Base-by-base conservation (phyloP, 371 early-diverging fungal genomes). In the Dichotomocladium elegans region DNA sequence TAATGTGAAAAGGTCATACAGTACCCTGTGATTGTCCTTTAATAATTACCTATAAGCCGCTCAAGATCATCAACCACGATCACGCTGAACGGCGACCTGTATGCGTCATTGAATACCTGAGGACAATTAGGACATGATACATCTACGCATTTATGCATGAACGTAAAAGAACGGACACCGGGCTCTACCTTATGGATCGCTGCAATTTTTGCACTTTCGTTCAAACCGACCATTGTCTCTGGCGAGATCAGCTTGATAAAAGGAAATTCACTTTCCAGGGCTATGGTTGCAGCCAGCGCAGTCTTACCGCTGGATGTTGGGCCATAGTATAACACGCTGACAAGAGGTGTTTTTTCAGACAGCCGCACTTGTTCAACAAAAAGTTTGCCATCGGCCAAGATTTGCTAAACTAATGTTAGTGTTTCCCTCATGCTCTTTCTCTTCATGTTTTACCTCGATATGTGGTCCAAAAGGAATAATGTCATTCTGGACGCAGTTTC, bases 161-260 rank as follows among this genome's bases (percentile, higher is more conserved):
- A 21, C 19, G 28, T 17, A 25, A 19, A 37, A 37, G n/a, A 37
- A 37, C 6, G 12, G 21, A 5, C 15, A 10, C 31, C 5, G n/a
- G n/a, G 17, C 22, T 30, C 19, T 58, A 86, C 81, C 69, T 93
- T 95, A 76, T 87, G 92, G 63, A 99, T 97, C 22, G 87, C 88
- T 28, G 83, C 85, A 47, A 98, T 93, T 59, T 98, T 98, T 41
- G 97, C 92, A 43, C 79, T 61, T 66, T 99, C 99, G 2, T 82
- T 82, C 71, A 89, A 89, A 12, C 99, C 99, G 53, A 99, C 93
- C 90, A 99, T 92, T 33, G 88, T 82, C 60, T 95, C 98, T 14
- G 99, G 99, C 0, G 95, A 94, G 28, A 99, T 94, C 33, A 99
- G 75, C 72, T 98, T 99, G 69, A 99, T 93, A 72, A 98, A 99